These are phyloP conservation scores for Karstenula rhodostoma DNA, from an alignment of 2,329 filamentous ascomycete genomes.

Conservation along the genomic window DNA sequence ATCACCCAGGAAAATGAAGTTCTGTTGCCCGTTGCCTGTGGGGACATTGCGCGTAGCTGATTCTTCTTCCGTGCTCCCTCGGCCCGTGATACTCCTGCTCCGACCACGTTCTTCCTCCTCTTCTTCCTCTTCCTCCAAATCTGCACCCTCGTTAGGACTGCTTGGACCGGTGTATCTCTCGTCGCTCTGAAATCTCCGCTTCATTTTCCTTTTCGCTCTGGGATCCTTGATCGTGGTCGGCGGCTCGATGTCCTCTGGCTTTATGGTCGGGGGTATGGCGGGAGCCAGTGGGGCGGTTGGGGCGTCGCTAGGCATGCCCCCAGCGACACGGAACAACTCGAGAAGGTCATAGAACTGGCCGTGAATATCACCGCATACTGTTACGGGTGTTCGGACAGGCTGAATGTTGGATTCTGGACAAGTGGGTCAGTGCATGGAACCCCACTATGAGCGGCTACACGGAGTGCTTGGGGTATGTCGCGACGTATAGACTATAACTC, in stretches of 20 bases:
- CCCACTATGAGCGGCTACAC: conserved; percentile 7
- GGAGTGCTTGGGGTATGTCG: not conserved
- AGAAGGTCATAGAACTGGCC: conserved; percentile 98
- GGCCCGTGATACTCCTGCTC: conserved; percentile 52
- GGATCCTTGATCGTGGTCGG: conserved; percentile 88
- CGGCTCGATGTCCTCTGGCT: conserved; percentile 89
- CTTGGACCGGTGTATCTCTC: conserved; percentile 62
- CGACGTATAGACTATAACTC: conserved; percentile 28
- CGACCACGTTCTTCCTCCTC: conserved; percentile 59
- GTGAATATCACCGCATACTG: conserved; percentile 97
- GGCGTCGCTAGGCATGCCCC: conserved; percentile 89
- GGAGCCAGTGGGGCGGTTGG: conserved; percentile 69
- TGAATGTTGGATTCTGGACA: conserved; percentile 92
- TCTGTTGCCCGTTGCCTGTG: conserved; percentile 66
- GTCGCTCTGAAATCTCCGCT: conserved; percentile 60
- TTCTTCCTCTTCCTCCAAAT: conserved; percentile 58
- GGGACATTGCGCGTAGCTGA: conserved; percentile 51
- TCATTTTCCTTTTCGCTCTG: conserved; percentile 85
- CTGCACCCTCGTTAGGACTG: conserved; percentile 58
- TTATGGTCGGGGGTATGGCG: conserved; percentile 75
- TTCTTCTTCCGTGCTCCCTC: conserved; percentile 52
- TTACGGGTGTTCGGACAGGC: conserved; percentile 95
- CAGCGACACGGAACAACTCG: conserved; percentile 94
- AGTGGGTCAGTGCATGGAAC: conserved; percentile 7
- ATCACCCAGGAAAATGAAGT: conserved; percentile 75